Conservation (phyloP, 2,329 filamentous ascomycete genomes). For the Claviceps citrina region DNA sequence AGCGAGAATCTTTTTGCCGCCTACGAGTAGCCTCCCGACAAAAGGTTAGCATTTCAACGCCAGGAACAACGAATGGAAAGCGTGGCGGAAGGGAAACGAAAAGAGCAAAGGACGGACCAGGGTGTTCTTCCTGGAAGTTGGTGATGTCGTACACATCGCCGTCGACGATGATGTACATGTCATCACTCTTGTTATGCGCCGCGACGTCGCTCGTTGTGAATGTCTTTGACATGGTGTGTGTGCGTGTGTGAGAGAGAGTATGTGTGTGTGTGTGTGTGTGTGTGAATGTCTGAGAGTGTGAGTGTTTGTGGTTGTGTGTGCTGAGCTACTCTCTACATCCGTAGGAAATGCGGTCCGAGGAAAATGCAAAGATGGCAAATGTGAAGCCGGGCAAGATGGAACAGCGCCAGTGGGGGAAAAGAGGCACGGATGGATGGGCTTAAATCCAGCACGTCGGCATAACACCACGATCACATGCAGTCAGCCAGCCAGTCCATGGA, state of each 20-base stretch:
- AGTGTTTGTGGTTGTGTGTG: too few species aligned
- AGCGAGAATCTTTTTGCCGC: constrained; percentile 50
- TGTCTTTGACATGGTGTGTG: constrained; percentile 72
- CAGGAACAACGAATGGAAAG: not conserved
- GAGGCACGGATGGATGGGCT: not conserved
- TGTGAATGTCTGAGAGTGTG: too few species aligned
- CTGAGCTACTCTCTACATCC: too few species aligned
- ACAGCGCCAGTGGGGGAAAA: not conserved
- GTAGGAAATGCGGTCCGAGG: not conserved
- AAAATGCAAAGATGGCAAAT: not conserved
- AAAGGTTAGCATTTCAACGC: not conserved
- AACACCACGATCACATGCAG: not conserved
- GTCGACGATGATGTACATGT: constrained; percentile 81
- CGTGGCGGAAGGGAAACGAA: not conserved
- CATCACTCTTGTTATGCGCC: constrained; percentile 75
- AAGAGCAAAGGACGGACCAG: constrained; percentile 37
- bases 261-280: too few species aligned
- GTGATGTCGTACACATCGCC: constrained; percentile 93
- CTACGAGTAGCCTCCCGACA: constrained; percentile 16
- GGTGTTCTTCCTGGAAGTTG: constrained; percentile 73
- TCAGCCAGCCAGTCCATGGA: too few species aligned
- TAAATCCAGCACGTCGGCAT: not conserved
- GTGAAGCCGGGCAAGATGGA: too few species aligned
- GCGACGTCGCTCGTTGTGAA: constrained; percentile 77
- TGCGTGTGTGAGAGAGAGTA: too few species aligned